Evolutionary conservation across 2,329 filamentous ascomycete species (phyloP).

Genomic region (Colletotrichum scovillei): DNA sequence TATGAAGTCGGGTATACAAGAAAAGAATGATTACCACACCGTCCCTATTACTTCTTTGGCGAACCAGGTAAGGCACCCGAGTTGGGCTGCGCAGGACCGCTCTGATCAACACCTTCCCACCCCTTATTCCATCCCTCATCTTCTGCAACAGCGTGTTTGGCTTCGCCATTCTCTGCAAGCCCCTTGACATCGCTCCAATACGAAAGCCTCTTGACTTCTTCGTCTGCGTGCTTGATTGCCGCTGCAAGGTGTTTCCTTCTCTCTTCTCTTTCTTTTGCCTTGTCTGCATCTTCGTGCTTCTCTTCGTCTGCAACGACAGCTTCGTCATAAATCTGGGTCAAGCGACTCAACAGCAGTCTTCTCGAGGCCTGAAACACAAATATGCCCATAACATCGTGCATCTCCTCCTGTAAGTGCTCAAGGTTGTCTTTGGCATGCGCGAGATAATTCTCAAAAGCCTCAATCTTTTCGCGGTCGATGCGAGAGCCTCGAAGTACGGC

Average conservation of each 20-base stretch:
- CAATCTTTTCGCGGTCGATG: constrained; percentile 93
- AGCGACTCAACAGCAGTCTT: constrained; percentile 76
- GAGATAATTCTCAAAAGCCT: constrained; percentile 86
- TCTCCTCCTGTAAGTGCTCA: constrained; percentile 77
- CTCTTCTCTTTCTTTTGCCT: constrained; percentile 51
- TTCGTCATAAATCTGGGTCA: constrained; percentile 74
- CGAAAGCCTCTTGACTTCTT: constrained; percentile 82
- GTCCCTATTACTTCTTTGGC: constrained; percentile 14
- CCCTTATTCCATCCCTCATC: constrained; percentile 55
- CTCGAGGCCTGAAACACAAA: constrained; percentile 93
- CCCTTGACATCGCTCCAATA: constrained; percentile 89
- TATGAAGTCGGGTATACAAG: constrained; percentile 36
- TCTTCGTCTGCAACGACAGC: constrained; percentile 57
- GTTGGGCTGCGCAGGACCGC: constrained; percentile 57
- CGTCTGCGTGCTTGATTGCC: constrained; percentile 80
- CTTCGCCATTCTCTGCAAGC: constrained; percentile 67
- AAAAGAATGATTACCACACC: constrained; percentile 16
- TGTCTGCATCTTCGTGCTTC: constrained; percentile 47
- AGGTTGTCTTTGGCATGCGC: constrained; percentile 81
- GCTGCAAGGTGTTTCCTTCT: constrained; percentile 77
- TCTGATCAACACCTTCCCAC: constrained; percentile 66
- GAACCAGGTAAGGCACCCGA: constrained; percentile 26
- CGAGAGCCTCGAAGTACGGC: constrained; percentile 73
- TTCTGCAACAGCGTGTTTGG: constrained; percentile 55
- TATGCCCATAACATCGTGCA: constrained; percentile 86